Evolutionary conservation across 2,329 filamentous ascomycete species (phyloP), one percentile per base, ranked within the genome.

Genomic region (Ophiostoma piceae): DNA sequence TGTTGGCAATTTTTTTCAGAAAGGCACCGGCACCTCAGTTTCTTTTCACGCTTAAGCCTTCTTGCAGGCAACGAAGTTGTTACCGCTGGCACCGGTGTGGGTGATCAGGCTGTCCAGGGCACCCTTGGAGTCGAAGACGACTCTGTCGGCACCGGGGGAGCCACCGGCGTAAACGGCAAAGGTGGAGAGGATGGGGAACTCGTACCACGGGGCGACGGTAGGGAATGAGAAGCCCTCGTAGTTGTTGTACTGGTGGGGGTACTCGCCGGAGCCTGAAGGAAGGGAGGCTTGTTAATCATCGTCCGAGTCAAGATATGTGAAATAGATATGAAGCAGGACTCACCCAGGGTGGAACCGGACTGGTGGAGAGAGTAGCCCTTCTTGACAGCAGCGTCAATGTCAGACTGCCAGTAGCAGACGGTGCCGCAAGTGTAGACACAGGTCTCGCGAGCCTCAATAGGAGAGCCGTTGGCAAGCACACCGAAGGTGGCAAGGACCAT

Each of bases 81-180:
- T 85, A 4, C 85, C 85, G 72, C 82, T 85, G 16, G 87, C 87
- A 12, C 88, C 88, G 22, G 84, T 88, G 75, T 90, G 88, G 0
- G 88, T 91, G 74, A 90, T 89, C 41, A 85, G 78, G 37, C 84
- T 83, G 54, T 88, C 87, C 67, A 84, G 82, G 47, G 80, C 71
- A 57, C 87, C 83, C n/a, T 78, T 72, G 0, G 74, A 79, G 75
- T 87, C 88, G 77, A 90, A 87, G 41, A 90, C 78, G 68, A 90
- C 85, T 54, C 88, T 84, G 76, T 90, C 87, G 7, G 88, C 78
- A 41, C 88, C 87, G 0, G 88, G 87, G 2, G 84, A 84, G 32
- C 87, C 86, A 35, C 81, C 80, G 5, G 75, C 76, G 74, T 82
- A 82, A n/a, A 78, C 74, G 6, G 71, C 57, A 72, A 72, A 76